These are phyloP conservation scores for Suillus subaureus DNA, from an alignment of 768 basidiomycete species.

Conservation along the genomic window DNA sequence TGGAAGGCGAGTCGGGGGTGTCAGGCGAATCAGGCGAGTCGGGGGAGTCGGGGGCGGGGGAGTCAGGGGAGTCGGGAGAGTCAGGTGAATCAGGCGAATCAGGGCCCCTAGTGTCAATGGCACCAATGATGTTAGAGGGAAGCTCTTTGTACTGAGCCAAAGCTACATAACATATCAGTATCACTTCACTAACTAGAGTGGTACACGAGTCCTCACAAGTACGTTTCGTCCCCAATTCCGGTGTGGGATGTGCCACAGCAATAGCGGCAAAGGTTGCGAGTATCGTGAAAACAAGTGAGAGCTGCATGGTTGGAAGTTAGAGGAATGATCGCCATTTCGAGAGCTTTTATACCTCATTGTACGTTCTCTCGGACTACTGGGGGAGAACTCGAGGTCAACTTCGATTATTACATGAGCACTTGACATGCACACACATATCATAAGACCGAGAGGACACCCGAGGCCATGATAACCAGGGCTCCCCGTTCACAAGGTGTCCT, in stretches of 20 bases:
- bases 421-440: no score
- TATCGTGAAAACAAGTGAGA: background rate
- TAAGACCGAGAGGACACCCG: no score
- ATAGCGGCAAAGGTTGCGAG: background rate
- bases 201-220: background rate
- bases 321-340: background rate
- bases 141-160: background rate
- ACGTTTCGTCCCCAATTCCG: background rate
- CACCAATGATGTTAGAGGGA: background rate
- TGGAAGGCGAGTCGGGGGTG: no score
- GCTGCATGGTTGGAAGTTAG: background rate
- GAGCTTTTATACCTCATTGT: background rate
- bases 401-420: no score
- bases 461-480: no score
- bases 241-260: background rate
- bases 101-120: background rate
- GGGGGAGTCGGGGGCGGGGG: background rate
- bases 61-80: background rate
- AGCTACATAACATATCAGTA: background rate
- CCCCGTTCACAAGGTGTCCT: no score
- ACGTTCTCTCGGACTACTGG: background rate
- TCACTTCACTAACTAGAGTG: background rate
- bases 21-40: background rate
- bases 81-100: background rate
- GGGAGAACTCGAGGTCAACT: no score